phyloP scores from a whole-genome alignment of 306 rosid species.

The Ochetophila trinervis region DNA sequence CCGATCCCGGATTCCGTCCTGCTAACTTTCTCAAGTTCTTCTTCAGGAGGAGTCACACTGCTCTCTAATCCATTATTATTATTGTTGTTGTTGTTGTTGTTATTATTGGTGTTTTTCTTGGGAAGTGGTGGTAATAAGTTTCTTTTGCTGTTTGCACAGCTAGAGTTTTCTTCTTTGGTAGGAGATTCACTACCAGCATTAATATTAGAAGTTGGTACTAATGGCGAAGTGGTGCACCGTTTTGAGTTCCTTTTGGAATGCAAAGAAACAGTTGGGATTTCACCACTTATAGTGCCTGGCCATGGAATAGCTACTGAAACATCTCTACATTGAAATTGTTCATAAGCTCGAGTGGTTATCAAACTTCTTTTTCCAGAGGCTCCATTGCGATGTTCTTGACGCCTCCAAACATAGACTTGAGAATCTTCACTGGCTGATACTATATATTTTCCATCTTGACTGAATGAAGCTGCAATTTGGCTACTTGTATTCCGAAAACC shows the following conservation, averaged over 20 bases:
- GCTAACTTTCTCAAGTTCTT: conserved; percentile 38
- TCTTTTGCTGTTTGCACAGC: conserved; percentile 29
- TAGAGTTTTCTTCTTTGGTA: conserved; percentile 25
- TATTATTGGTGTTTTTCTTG: conserved; percentile 34
- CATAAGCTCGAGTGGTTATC: conserved; percentile 35
- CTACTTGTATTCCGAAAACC: conserved; percentile 75
- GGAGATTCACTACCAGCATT: conserved; percentile 14
- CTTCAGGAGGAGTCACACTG: conserved; percentile 32
- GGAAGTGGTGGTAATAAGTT: conserved; percentile 66
- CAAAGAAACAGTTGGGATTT: conserved; percentile 35
- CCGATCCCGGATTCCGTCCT: conserved; percentile 34
- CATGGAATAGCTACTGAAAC: conserved; percentile 79
- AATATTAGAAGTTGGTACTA: conserved; percentile 18
- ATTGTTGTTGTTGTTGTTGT: neutral
- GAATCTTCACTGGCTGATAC: conserved; percentile 87
- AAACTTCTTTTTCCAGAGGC: conserved; percentile 35
- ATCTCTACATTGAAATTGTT: conserved; percentile 74
- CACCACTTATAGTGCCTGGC: conserved; percentile 63
- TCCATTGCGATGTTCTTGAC: conserved; percentile 44
- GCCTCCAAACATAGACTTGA: conserved; percentile 69
- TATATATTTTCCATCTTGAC: conserved; percentile 57
- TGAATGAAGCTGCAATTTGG: conserved; percentile 76
- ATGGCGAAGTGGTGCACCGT: conserved; percentile 5
- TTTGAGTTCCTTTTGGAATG: conserved; percentile 52
- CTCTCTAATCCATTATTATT: conserved; percentile 10